phyloP scores from a whole-genome alignment of 2,329 filamentous ascomycete species.

The Venturia nashicola region DNA sequence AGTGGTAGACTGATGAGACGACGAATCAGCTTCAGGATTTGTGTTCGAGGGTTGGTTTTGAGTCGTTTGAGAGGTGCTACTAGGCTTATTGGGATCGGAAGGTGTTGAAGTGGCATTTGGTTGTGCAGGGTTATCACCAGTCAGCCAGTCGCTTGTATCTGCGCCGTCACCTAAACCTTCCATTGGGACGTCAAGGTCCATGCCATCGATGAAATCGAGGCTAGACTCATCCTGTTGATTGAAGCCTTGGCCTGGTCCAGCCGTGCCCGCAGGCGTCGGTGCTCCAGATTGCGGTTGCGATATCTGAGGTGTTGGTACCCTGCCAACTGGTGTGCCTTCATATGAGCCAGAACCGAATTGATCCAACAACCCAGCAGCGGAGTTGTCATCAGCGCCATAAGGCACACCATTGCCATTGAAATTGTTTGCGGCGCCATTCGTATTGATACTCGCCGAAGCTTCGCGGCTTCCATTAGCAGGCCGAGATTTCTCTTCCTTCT shows the following conservation, averaged over 20 bases:
- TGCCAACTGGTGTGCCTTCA: slow-evolving; percentile 47
- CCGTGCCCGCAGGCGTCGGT: slow-evolving; percentile 45
- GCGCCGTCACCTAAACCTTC: slow-evolving; percentile 36
- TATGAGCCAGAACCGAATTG: slow-evolving; percentile 54
- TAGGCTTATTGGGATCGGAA: not conserved
- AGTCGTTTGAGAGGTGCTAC: not conserved
- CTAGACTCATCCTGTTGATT: slow-evolving; percentile 9
- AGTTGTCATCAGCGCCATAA: slow-evolving; percentile 16
- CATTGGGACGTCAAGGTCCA: slow-evolving; percentile 42
- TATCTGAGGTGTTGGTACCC: slow-evolving; percentile 44
- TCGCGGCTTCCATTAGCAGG: slow-evolving; percentile 2
- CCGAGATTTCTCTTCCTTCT: slow-evolving; percentile 38
- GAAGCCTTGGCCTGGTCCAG: slow-evolving; percentile 30
- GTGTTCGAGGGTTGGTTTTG: not conserved
- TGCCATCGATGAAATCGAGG: slow-evolving; percentile 20
- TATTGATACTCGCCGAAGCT: not conserved
- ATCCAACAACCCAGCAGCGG: slow-evolving; percentile 51
- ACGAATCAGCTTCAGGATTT: not conserved
- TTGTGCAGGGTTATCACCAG: slow-evolving; percentile 20
- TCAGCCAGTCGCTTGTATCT: slow-evolving; percentile 27
- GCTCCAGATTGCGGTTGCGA: slow-evolving; percentile 32
- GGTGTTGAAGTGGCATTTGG: not conserved
- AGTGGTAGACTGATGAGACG: not conserved
- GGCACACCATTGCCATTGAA: slow-evolving; percentile 8
- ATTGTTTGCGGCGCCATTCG: slow-evolving; percentile 10